Percentiles rank a stretch among this genome's conserved stretches.
Evolutionary conservation across 2,329 filamentous ascomycete species (phyloP).

Genomic region (Lecanicillium sp.): DNA sequence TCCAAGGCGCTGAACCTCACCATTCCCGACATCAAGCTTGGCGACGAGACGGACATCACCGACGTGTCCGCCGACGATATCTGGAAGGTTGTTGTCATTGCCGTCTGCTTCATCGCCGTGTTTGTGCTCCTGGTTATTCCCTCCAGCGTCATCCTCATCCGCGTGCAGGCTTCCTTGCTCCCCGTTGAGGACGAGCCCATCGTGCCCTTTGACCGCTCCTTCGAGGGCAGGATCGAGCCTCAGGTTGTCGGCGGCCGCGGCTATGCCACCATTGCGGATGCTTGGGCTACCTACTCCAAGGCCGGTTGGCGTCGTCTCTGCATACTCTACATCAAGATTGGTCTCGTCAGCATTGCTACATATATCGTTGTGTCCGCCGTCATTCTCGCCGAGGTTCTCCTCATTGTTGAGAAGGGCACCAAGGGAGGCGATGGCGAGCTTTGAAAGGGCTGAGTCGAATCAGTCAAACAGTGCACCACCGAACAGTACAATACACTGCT

Average conservation of each 20-base stretch:
- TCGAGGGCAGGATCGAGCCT: slow-evolving; percentile 69
- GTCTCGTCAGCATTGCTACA: slow-evolving; percentile 43
- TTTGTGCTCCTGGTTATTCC: slow-evolving; percentile 64
- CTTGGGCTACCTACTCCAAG: slow-evolving; percentile 71
- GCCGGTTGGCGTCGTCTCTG: slow-evolving; percentile 65
- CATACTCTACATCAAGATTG: slow-evolving; percentile 68
- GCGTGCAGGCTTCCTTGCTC: slow-evolving; percentile 81
- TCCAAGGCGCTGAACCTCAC: slow-evolving; percentile 38
- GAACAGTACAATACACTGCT: too few species aligned
- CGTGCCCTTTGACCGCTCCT: slow-evolving; percentile 83
- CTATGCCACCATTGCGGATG: slow-evolving; percentile 61
- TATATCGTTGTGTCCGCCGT: slow-evolving; percentile 35
- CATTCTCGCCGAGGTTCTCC: slow-evolving; percentile 44
- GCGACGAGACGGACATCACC: slow-evolving; percentile 21
- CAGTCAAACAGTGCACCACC: too few species aligned
- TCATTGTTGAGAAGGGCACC: slow-evolving; percentile 25
- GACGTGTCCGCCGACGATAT: slow-evolving; percentile 27
- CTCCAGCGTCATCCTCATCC: slow-evolving; percentile 66
- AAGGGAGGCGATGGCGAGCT: slow-evolving; percentile 4
- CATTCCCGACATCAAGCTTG: slow-evolving; percentile 26
- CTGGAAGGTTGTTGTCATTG: slow-evolving; percentile 39
- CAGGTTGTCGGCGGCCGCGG: slow-evolving; percentile 66
- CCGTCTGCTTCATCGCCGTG: slow-evolving; percentile 38
- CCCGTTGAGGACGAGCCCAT: slow-evolving; percentile 75
- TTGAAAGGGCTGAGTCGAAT: too few species aligned